These are phyloP conservation scores for Calonectria hongkongensis DNA, from an alignment of 2,329 filamentous ascomycete genomes.

Conservation along the genomic window DNA sequence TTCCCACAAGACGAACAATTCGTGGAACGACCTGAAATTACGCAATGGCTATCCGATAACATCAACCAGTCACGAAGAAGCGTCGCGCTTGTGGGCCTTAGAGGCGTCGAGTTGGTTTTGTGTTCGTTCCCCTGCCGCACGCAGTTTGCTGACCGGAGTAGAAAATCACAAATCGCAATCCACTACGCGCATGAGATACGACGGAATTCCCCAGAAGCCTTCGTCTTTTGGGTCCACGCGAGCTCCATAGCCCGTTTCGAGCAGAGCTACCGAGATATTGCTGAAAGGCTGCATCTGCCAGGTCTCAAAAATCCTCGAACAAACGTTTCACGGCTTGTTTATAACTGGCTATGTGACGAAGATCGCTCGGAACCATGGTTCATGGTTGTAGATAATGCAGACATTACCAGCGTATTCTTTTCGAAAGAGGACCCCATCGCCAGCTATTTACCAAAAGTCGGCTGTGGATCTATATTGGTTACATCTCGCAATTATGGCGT, in stretches of 20 bases:
- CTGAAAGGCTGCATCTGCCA: slow-evolving; percentile 50
- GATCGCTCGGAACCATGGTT: slow-evolving; percentile 47
- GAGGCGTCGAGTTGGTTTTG: slow-evolving; percentile 56
- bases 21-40: slow-evolving; percentile 54
- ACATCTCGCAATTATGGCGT: slow-evolving; percentile 43
- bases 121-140: no score
- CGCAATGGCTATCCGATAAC: slow-evolving; percentile 48
- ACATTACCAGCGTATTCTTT: slow-evolving; percentile 42
- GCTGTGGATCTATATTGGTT: slow-evolving; percentile 44
- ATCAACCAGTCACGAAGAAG: slow-evolving; percentile 45
- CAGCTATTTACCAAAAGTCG: slow-evolving; percentile 46
- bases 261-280: slow-evolving; percentile 61
- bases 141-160: slow-evolving; percentile 20
- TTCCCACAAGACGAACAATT: slow-evolving; percentile 43
- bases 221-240: slow-evolving; percentile 62
- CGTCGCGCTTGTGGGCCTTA: slow-evolving; percentile 59
- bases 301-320: slow-evolving; percentile 55
- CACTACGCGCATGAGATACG: slow-evolving; percentile 59
- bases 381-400: slow-evolving; percentile 49
- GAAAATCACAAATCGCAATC: slow-evolving; percentile 58
- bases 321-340: slow-evolving; percentile 58
- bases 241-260: slow-evolving; percentile 48
- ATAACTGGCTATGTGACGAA: slow-evolving; percentile 53
- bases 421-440: no score
- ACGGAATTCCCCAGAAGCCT: slow-evolving; percentile 52